Percentiles rank a stretch among this genome's conserved stretches.
Evolutionary conservation across 140 eudicot genomes (phyloP).

Genomic region (Anethum foeniculum): DNA sequence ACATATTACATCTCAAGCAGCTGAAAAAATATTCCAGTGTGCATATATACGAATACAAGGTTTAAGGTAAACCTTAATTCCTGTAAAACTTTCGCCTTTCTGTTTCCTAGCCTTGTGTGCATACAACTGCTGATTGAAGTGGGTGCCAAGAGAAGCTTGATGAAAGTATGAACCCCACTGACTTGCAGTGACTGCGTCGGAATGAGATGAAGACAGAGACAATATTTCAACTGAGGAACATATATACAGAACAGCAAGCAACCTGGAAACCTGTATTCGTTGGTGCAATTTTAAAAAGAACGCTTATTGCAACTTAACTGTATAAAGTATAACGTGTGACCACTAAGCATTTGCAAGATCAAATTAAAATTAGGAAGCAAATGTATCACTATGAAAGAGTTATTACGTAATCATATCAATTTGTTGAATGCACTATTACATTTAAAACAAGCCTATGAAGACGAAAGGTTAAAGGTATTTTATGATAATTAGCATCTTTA

Average conservation of each 20-base stretch:
- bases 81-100: conserved; percentile 17
- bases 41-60: background rate
- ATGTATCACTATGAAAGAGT: background rate
- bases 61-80: conserved; percentile 39
- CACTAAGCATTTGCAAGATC: background rate
- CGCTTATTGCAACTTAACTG: background rate
- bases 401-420: background rate
- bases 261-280: conserved; percentile 60
- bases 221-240: conserved; percentile 31
- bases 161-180: conserved; percentile 84
- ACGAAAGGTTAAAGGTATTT: background rate
- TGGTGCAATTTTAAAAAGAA: background rate
- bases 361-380: background rate
- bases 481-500: background rate
- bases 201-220: conserved; percentile 28
- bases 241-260: conserved; percentile 63
- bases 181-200: conserved; percentile 38
- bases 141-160: conserved; percentile 83
- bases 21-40: background rate
- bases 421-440: background rate
- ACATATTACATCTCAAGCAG: background rate
- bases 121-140: conserved; percentile 49
- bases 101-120: conserved; percentile 28
- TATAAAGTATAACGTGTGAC: background rate
- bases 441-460: background rate